Percentiles rank a stretch among this genome's conserved stretches.
These are phyloP conservation scores for Ceratobasidium sp. DNA, from an alignment of 1,284 basidiomycete genomes.

Conservation along the genomic window DNA sequence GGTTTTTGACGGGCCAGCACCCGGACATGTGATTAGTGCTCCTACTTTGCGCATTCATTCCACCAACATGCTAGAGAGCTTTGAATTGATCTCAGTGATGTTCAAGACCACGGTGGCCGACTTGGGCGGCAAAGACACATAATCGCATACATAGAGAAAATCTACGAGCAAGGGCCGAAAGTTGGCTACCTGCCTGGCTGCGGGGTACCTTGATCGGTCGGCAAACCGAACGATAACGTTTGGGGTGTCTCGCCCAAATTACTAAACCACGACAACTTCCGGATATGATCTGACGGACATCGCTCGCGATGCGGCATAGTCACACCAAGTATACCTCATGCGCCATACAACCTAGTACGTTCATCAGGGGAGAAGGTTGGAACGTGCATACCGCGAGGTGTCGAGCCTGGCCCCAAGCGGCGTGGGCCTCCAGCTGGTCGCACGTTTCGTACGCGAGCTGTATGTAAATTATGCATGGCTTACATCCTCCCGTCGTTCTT, in stretches of 20 bases:
- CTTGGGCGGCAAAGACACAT: too few relatives aligned
- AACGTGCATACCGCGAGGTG: slow-evolving; percentile 26
- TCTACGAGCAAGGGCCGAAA: neutral
- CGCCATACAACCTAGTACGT: neutral
- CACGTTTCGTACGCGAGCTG: slow-evolving; percentile 7
- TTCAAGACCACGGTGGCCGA: too few relatives aligned
- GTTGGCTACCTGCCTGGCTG: too few relatives aligned
- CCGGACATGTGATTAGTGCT: neutral
- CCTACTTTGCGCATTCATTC: neutral
- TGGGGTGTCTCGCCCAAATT: neutral
- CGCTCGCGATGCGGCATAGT: slow-evolving; percentile 3
- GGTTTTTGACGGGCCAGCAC: too few relatives aligned
- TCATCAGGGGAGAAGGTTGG: neutral
- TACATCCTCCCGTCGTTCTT: neutral
- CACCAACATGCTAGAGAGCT: neutral
- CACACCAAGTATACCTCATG: slow-evolving; percentile 4
- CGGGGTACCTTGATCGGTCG: too few relatives aligned
- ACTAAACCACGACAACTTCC: slow-evolving; percentile 1
- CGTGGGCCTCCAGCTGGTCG: neutral
- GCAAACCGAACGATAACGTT: slow-evolving; percentile 2
- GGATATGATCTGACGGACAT: neutral
- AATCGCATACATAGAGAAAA: neutral
- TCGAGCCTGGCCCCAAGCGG: neutral
- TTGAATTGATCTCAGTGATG: neutral
- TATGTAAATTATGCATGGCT: slow-evolving; percentile 25